phyloP scores from a whole-genome alignment of 805 yeast genomes.

The Hanseniaspora taiwanica region DNA sequence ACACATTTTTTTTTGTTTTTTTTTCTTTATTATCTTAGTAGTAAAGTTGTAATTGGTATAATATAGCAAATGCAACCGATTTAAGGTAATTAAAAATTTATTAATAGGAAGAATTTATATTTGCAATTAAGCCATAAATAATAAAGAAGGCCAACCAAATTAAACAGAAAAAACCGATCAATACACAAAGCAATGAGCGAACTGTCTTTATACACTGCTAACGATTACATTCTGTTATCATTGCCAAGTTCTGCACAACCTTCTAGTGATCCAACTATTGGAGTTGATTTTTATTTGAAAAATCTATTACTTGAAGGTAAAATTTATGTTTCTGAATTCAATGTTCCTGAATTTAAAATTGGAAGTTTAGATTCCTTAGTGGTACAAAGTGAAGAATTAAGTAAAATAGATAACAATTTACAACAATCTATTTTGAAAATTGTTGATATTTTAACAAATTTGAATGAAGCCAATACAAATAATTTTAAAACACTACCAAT shows the following conservation, averaged over 20 bases:
- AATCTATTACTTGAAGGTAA: constrained; percentile 42
- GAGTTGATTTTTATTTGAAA: constrained; percentile 40
- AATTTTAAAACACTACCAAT: constrained; percentile 40
- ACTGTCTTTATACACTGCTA: constrained; percentile 19
- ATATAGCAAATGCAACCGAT: not conserved
- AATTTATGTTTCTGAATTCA: constrained; percentile 41
- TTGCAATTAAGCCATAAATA: no score
- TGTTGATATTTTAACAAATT: constrained; percentile 51
- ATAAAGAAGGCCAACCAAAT: not conserved
- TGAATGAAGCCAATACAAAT: constrained; percentile 31
- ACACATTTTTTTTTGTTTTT: no score
- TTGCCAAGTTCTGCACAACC: constrained; percentile 45
- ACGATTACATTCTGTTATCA: constrained; percentile 36
- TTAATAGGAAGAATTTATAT: no score
- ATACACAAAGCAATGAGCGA: constrained; percentile 1
- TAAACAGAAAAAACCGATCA: not conserved
- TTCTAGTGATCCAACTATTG: constrained; percentile 28
- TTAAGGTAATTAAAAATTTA: no score
- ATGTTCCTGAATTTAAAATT: constrained; percentile 77
- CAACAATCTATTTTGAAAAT: constrained; percentile 56
- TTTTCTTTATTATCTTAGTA: no score
- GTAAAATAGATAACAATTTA: constrained; percentile 71
- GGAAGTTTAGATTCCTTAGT: constrained; percentile 91
- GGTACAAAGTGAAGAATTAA: constrained; percentile 78
- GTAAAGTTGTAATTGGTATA: not conserved